phyloP scores from a whole-genome alignment of 129 eudicot genomes.

The Helichrysum umbraculigerum region DNA sequence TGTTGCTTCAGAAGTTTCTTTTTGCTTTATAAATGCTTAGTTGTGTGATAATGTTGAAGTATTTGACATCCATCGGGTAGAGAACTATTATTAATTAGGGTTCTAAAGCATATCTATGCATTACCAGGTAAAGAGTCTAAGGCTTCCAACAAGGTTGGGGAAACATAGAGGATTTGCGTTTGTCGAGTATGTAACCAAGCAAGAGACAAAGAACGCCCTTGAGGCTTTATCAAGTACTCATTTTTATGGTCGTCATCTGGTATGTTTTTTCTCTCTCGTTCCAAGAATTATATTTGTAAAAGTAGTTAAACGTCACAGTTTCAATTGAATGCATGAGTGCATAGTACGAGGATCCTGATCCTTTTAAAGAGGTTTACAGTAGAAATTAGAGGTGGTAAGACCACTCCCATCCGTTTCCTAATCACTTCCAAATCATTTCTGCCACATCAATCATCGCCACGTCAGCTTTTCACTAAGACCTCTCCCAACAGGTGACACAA shows the following conservation, averaged over 20 bases:
- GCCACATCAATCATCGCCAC: too few relatives aligned
- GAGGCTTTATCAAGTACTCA: conserved; percentile 85
- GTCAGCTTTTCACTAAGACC: too few relatives aligned
- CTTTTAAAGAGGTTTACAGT: not conserved
- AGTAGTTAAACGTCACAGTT: not conserved
- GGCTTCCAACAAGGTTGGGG: conserved; percentile 80
- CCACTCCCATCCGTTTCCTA: too few relatives aligned
- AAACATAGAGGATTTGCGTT: conserved; percentile 96
- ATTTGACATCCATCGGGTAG: not conserved
- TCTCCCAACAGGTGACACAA: too few relatives aligned
- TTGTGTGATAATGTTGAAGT: conserved; percentile 14
- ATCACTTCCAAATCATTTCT: too few relatives aligned
- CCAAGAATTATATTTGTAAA: not conserved
- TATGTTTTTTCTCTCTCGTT: conserved; percentile 25
- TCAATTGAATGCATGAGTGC: not conserved
- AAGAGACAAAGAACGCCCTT: conserved; percentile 89
- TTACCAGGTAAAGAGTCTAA: conserved; percentile 73
- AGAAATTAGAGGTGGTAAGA: too few relatives aligned
- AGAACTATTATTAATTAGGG: not conserved
- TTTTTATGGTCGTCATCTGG: conserved; percentile 96
- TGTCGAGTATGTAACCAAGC: conserved; percentile 89
- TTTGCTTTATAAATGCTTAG: conserved; percentile 1
- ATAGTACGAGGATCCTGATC: not conserved
- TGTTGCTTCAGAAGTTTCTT: not conserved
- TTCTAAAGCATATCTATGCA: conserved; percentile 9